Evolutionary conservation across 2,329 filamentous ascomycete genomes (phyloP), one percentile per base, ranked within the genome.

Genomic region (Epichloe sp.): DNA sequence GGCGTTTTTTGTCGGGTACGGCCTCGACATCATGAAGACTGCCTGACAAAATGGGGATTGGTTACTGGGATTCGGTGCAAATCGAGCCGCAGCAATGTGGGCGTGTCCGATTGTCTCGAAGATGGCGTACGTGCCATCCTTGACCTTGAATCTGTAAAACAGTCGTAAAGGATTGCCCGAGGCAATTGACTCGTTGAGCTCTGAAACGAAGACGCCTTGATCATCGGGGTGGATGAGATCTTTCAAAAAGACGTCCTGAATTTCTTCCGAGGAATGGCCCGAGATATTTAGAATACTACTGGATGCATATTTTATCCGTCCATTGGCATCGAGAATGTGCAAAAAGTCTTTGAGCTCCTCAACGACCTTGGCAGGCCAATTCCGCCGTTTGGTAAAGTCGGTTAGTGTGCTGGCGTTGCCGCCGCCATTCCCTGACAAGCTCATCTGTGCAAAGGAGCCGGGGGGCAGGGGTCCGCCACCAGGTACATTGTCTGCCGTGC

Each of bases 41-140:
- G 90, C 90, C 60, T 88, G 82, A 65, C 89, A 96, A 58, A 86
- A 85, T 1, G 82, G 78, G 2, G 80, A 77, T 53, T 80, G 75
- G 56, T 83, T 83, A 57, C 77, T 76, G 1, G 79, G 77, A 53
- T 80, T 82, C 26, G 79, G 79, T 12, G 77, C 74, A 55, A 79
- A 79, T 54, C 77, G 77, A 56, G 86, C 82, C 19, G 77, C 80
- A 37, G 85, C 85, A 55, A 95, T 83, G 69, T 97, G 91, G 12
- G 89, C 86, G 63, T 96, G 91, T 47, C 91, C 91, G 58, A 91
- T 83, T n/a, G 87, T 83, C 69, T 97, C 91, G 63, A 97, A 88
- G 51, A 96, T 87, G 56, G 77, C 75, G 63, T 85, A 94, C 2
- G 74, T 75, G 21, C 80, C 82, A 62, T 93, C 86, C 60, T 76